Evolutionary conservation across 768 basidiomycete species (phyloP), one percentile per base, ranked within the genome.

Genomic region (Russula olivacea): DNA sequence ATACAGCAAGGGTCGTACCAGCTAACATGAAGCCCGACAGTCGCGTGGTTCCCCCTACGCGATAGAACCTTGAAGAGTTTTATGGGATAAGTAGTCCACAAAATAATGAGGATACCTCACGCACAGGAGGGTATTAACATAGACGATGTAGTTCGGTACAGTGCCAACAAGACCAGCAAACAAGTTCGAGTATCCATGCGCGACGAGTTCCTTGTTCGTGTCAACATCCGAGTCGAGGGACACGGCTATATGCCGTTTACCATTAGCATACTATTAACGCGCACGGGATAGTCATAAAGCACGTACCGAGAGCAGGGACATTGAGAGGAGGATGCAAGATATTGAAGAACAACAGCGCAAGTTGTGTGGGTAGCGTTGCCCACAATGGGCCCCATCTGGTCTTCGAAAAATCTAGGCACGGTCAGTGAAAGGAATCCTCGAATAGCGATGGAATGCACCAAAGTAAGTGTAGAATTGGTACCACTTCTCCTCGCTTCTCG

Each of bases 181-280:
- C 4, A 98, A 67, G 72, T 99, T 98, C 1, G 93, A 94, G 63
- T 91, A 87, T 10, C 96, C 96, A 71, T 99, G 96, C 0, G 83
- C 92, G 52, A 97, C 83, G 11, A 98, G 85, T 72, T 99, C 96
- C 64, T 87, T 87, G 73, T 98, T 87, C 0, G 95, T 94, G 67
- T 97, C 86, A 62, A 97, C 81, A 53, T 98, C 94, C 69, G 88
- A 85, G 66, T 89, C 82, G 32, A 99, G 78, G 15, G 93, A 96
- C 15, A 99, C 90, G 54, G 91, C 91, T 90, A 50, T 36, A 50
- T 41, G 14, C 3, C 48, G 36, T 7, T 28, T 11, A 15, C 9
- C 48, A 21, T 45, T 12, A 38, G 11, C 8, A 23, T 28, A n/a
- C 32, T 30, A 48, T n/a, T 25, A 25, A 48, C 30, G 53, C 12